These are phyloP conservation scores for Lithospermum erythrorhizon DNA, from an alignment of 257 asterid species.

Conservation along the genomic window DNA sequence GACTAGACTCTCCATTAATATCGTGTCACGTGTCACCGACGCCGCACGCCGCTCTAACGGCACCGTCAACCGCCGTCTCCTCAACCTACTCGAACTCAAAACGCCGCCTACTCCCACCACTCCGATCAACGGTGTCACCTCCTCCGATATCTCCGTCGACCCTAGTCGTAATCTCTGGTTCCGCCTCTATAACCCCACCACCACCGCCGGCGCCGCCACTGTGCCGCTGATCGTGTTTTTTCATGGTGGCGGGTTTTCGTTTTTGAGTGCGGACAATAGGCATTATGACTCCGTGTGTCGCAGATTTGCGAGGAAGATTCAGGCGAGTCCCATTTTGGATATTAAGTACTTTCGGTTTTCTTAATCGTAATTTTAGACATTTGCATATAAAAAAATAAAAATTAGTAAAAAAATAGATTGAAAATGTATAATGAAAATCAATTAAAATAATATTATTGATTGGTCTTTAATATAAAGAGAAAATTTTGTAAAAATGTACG, in stretches of 20 bases:
- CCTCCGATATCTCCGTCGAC: slow-evolving; percentile 48
- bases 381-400: too few relatives aligned
- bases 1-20: slow-evolving; percentile 30
- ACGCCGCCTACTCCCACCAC: slow-evolving; percentile 23
- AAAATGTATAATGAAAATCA: too few relatives aligned
- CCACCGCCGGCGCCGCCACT: background rate
- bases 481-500: too few relatives aligned
- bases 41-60: slow-evolving; percentile 44
- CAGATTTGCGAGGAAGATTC: slow-evolving; percentile 41
- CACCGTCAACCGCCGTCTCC: slow-evolving; percentile 56
- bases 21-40: slow-evolving; percentile 25
- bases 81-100: slow-evolving; percentile 16
- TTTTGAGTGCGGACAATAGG: slow-evolving; percentile 35
- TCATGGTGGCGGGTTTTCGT: slow-evolving; percentile 81
- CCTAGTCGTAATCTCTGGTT: slow-evolving; percentile 64
- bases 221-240: slow-evolving; percentile 60
- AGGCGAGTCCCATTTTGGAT: too few relatives aligned
- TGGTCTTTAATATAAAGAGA: too few relatives aligned
- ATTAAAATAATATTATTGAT: too few relatives aligned
- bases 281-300: slow-evolving; percentile 60
- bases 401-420: too few relatives aligned
- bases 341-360: too few relatives aligned
- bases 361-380: too few relatives aligned
- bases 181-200: slow-evolving; percentile 46
- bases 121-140: slow-evolving; percentile 44